Conservation (phyloP, 202 grass and related monocot species). For the Cymbopogon flexuosus region DNA sequence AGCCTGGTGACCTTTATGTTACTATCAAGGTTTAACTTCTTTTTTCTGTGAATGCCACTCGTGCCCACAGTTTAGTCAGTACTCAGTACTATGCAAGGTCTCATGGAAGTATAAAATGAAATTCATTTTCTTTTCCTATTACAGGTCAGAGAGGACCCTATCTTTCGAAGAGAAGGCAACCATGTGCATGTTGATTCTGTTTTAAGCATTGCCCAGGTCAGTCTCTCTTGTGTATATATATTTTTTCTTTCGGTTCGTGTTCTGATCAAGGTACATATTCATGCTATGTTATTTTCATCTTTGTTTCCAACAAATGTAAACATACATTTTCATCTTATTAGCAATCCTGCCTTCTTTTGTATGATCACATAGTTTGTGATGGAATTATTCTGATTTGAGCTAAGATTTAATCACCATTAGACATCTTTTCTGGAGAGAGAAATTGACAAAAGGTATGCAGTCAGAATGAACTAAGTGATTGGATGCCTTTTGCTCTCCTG, state of each 20-base stretch:
- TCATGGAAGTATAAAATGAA: not conserved
- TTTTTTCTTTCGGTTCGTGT: not conserved
- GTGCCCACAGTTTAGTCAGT: constrained; percentile 21
- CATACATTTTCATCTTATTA: not conserved
- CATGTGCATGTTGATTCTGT: constrained; percentile 83
- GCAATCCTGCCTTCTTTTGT: constrained; percentile 7
- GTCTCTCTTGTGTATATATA: not conserved
- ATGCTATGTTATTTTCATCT: constrained; percentile 15
- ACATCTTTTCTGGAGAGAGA: not conserved
- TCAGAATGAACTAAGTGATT: not conserved
- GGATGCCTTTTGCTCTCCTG: not conserved
- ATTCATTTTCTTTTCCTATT: constrained; percentile 27
- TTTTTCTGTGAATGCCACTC: not conserved
- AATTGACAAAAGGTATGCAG: not conserved
- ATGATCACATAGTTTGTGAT: not conserved
- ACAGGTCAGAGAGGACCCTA: constrained; percentile 87
- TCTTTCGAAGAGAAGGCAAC: constrained; percentile 82
- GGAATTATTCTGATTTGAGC: not conserved
- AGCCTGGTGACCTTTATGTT: constrained; percentile 90
- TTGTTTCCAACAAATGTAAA: not conserved
- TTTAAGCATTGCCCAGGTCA: constrained; percentile 81
- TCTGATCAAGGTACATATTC: not conserved
- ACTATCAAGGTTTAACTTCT: constrained; percentile 65
- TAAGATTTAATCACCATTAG: constrained; percentile 3
- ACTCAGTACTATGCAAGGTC: constrained; percentile 9